Conservation (phyloP, 805 yeast species). For the Lipomyces yamanashiensis region DNA sequence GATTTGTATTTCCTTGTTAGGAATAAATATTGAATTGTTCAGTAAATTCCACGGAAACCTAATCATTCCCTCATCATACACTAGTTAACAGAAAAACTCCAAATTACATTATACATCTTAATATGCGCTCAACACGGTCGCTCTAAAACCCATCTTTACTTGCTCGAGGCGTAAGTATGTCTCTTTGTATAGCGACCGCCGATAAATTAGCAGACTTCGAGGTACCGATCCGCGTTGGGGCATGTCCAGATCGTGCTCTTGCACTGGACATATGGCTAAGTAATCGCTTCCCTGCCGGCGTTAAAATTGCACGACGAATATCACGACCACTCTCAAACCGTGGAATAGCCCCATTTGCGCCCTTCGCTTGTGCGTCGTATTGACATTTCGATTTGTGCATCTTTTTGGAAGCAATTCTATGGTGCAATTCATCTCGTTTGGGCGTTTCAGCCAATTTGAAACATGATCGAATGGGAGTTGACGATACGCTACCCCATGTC, state of each 20-base stretch:
- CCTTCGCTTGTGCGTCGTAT: background rate
- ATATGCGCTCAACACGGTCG: background rate
- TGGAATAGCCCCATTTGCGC: slow-evolving; percentile 3
- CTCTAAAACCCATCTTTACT: background rate
- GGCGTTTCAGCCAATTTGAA: slow-evolving; percentile 31
- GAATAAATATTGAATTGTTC: no score
- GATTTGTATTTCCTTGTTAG: background rate
- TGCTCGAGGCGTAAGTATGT: slow-evolving; percentile 7
- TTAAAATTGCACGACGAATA: slow-evolving; percentile 14
- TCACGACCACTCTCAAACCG: slow-evolving; percentile 18
- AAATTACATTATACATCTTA: background rate
- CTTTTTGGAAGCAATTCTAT: slow-evolving; percentile 12
- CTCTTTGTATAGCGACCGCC: slow-evolving; percentile 2
- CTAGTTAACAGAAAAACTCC: background rate
- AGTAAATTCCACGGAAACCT: background rate
- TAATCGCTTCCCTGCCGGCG: slow-evolving; percentile 30
- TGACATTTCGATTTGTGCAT: background rate
- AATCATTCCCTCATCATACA: background rate
- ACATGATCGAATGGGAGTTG: slow-evolving; percentile 11
- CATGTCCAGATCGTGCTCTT: background rate
- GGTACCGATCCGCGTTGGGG: background rate
- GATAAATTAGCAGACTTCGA: background rate
- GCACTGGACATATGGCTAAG: slow-evolving; percentile 22
- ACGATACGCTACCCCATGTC: slow-evolving; percentile 19
- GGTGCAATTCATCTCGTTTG: slow-evolving; percentile 32